Base-by-base conservation (phyloP, 1,284 basidiomycete genomes). In the Papiliotrema fonsecae region DNA sequence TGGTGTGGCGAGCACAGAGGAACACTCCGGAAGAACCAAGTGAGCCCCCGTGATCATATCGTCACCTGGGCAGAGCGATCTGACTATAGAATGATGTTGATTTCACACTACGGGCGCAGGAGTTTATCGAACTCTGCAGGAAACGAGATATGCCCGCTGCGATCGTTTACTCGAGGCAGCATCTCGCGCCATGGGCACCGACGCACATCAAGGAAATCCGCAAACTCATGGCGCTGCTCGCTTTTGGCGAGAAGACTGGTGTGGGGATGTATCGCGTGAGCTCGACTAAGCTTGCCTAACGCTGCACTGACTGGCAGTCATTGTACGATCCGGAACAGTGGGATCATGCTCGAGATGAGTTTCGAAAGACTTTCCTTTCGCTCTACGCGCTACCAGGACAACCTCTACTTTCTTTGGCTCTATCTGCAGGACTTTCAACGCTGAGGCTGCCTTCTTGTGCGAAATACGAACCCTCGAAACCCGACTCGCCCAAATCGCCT, bases 1-100 rank as follows among this genome's bases (percentile, higher is more conserved):
- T 99, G 94, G 94, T 97, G 93, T 62, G 89, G 82, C 51, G 96
- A 99, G 78, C 97, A 99, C 75, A 88, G 94, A 70, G 81, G 83
- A 26, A 85, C 88, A 7, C 78, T 98, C 49, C 84, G 89, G 51
- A 97, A 97, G 77, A 82, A 85, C 64, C 91, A 88, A 79, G 91
- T 86, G 50, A 56, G 79, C 7, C 21, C 10, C 4, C 4, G 11
- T 27, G 31, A 37, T 26, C 11, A 9, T 6, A 32, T 4, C 4
- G 19, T 34, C 32, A 35, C 5, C 25, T 6, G n/a, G 9, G 39
- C 3, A 30, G 24, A 18, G 11, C 11, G 18, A 46, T 26, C 14
- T 25, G 27, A 25, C 30, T 9, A n/a, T 73, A 94, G 88, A 92
- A 87, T 73, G 86, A 90, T 14, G 81, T 99, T 38, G 96, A 99